Base-by-base conservation (phyloP, 495 filamentous ascomycete genomes). In the Aspergillus coremiiformis region DNA sequence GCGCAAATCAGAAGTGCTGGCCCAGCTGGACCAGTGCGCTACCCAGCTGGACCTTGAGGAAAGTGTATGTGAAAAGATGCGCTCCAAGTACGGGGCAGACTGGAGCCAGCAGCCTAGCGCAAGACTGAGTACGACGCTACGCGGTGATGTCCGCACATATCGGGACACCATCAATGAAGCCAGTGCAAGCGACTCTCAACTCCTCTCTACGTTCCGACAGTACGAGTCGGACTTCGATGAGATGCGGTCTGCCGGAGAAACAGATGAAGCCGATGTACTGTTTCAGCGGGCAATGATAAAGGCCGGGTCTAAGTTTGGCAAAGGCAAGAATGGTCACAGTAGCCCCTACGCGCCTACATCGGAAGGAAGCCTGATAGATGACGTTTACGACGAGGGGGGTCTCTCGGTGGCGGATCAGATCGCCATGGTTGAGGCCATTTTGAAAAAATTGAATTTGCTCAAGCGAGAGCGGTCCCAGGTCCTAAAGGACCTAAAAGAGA, bases 21-120 rank as follows among this genome's bases (percentile, higher is more conserved):
- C 78, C 3, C 76, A 84, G 8, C 66, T 98, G 48, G 90, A 95
- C 55, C 77, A 78, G 52, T 88, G 87, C 61, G 85, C 81, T 35
- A 95, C 93, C 60, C 86, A 91, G 59, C 64, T 98, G 9, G 93
- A 97, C 58, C 84, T 92, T 81, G 93, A 98, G 66, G 94, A 96
- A 71, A 93, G 87, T 49, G 90, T 97, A 5, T 98, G 93, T 66
- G 93, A 98, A 69, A 96, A 96, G 75, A 98, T 98, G 93, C 82
- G 93, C 45, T 94, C 90, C 2, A 98, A 98, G 67, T 96, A 96
- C 65, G 91, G 93, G 26, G 78, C 74, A 10, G 93, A 96, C 41
- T 98, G 93, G 93, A 96, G 88, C 17, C 93, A 98, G 65, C 93
- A 97, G 60, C 94, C 94, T 20, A 96, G 90, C 62, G 86, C 85